These are phyloP conservation scores for Xylaria sp. DNA, from an alignment of 2,329 filamentous ascomycete species.

Conservation along the genomic window DNA sequence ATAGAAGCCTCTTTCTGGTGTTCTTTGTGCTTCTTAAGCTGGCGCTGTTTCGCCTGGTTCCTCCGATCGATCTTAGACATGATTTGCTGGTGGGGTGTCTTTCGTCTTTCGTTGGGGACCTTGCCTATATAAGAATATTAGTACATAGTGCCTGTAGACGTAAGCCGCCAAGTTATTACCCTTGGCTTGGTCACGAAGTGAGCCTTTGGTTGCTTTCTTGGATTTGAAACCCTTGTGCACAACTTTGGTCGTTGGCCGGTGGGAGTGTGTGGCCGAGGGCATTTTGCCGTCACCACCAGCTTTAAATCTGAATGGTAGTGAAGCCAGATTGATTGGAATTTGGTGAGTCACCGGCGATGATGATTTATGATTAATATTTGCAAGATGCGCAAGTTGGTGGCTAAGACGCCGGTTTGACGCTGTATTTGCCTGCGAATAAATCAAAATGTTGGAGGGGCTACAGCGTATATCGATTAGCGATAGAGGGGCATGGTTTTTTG, in stretches of 20 bases:
- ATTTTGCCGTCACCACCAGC: slow-evolving; percentile 78
- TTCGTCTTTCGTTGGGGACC: slow-evolving; percentile 81
- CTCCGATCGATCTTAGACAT: slow-evolving; percentile 97
- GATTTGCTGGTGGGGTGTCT: slow-evolving; percentile 93
- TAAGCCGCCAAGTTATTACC: slow-evolving; percentile 61
- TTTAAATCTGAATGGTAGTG: slow-evolving; percentile 88
- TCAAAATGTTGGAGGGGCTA: slow-evolving; percentile 37
- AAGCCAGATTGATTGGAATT: slow-evolving; percentile 68
- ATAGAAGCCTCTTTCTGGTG: slow-evolving; percentile 81
- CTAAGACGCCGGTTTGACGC: not conserved
- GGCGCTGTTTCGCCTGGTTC: slow-evolving; percentile 93
- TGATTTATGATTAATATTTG: not conserved
- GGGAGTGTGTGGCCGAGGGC: slow-evolving; percentile 82
- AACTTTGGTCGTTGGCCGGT: slow-evolving; percentile 91
- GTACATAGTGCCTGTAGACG: not conserved
- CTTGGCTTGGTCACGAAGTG: slow-evolving; percentile 85
- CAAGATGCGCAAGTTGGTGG: not conserved
- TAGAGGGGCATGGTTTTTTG: slow-evolving; percentile 39
- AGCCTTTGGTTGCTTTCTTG: slow-evolving; percentile 86
- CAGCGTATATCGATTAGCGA: slow-evolving; percentile 30
- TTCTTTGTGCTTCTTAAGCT: slow-evolving; percentile 83
- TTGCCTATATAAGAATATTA: slow-evolving; percentile 68
- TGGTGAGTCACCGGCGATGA: slow-evolving; percentile 15
- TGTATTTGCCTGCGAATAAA: not conserved
- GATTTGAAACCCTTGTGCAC: slow-evolving; percentile 93